These are phyloP conservation scores for Sphenostylis stenocarpa DNA, from an alignment of 306 rosid genomes.

Conservation along the genomic window DNA sequence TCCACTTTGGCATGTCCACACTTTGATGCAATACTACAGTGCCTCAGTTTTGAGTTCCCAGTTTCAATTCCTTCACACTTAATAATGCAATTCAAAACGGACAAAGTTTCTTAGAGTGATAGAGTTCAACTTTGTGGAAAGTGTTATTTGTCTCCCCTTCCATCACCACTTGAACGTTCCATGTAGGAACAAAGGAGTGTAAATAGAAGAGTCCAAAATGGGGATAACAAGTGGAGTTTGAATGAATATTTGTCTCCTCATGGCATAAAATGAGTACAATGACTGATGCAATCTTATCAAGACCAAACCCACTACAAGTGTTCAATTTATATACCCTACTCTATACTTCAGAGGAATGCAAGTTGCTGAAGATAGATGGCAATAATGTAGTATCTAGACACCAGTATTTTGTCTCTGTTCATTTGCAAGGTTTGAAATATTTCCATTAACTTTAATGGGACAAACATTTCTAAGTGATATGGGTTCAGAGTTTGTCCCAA, in stretches of 20 bases:
- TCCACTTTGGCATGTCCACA: conserved; percentile 33
- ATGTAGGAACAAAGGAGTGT: conserved; percentile 10
- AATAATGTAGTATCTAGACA: conserved; percentile 28
- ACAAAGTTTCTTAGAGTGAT: conserved; percentile 25
- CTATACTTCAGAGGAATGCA: conserved; percentile 23
- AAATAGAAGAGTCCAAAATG: conserved; percentile 29
- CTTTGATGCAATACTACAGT: conserved; percentile 20
- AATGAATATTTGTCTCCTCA: conserved; percentile 33
- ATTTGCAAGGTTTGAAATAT: conserved; percentile 35
- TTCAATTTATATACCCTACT: conserved; percentile 32
- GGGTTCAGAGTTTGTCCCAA: conserved; percentile 35
- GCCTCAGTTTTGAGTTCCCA: neutral
- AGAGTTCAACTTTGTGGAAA: conserved; percentile 25
- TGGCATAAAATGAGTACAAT: conserved; percentile 28
- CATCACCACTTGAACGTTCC: conserved; percentile 22
- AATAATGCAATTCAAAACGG: conserved; percentile 34
- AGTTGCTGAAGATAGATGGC: conserved; percentile 36
- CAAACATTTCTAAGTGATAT: conserved; percentile 34
- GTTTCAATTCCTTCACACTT: conserved; percentile 22
- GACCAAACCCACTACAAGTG: conserved; percentile 52
- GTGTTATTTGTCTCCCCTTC: conserved; percentile 24
- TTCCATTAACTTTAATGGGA: conserved; percentile 38
- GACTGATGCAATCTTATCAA: conserved; percentile 11
- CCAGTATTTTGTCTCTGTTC: conserved; percentile 20
- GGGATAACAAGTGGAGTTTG: conserved; percentile 28